Conservation (phyloP, 208 protist species). For the Hexamita inflata region DNA sequence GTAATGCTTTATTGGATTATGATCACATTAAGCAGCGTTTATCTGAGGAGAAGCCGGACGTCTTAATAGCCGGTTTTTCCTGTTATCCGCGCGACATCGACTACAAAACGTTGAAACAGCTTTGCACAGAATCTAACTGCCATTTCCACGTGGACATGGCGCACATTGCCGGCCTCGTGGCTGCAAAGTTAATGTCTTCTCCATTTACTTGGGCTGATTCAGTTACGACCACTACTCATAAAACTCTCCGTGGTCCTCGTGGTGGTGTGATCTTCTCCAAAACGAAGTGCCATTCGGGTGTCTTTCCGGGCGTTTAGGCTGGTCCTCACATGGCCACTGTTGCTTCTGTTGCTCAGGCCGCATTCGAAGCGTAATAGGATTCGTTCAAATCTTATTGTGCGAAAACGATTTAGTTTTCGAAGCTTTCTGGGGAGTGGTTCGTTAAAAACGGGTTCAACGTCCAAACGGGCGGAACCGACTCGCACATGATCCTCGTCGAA, state of each 20-base stretch:
- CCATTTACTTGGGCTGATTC: constrained; percentile 88
- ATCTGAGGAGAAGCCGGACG: no score
- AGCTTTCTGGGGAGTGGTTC: no score
- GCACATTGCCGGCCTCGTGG: constrained; percentile 57
- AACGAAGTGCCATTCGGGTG: constrained; percentile 78
- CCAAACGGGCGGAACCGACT: no score
- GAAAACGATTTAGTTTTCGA: no score
- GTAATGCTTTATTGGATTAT: no score
- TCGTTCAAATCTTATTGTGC: no score
- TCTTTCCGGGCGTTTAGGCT: constrained; percentile 87
- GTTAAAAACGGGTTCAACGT: no score
- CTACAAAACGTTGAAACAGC: background rate
- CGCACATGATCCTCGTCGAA: no score
- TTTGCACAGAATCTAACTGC: no score
- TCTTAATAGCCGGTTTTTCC: no score
- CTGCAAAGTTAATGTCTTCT: constrained; percentile 55
- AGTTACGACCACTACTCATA: constrained; percentile 99
- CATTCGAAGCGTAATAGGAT: constrained; percentile 11
- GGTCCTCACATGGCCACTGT: constrained; percentile 81
- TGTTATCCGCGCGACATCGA: background rate
- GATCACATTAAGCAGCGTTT: no score
- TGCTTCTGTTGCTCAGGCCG: constrained; percentile 4
- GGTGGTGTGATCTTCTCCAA: constrained; percentile 83
- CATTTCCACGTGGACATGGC: constrained; percentile 55
- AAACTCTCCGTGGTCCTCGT: constrained; percentile 90